A percentile compares a stretch with the other conserved stretches of the same genome.
phyloP scores from a whole-genome alignment of 164 flowering plant species.

The Vitis rotundifolia region DNA sequence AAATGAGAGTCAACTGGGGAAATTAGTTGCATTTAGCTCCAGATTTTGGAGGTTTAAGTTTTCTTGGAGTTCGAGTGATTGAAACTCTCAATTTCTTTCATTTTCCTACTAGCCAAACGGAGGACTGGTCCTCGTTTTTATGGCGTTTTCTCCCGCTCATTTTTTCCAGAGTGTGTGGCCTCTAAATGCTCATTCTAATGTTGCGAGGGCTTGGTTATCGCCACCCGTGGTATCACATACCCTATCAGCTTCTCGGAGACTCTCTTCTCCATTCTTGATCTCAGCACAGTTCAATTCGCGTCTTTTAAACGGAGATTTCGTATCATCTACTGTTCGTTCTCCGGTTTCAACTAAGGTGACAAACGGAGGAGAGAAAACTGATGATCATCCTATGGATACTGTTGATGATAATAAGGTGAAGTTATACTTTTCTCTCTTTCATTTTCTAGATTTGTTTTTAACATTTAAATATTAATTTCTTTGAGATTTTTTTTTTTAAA shows the following conservation, averaged over 20 bases:
- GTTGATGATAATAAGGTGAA: constrained; percentile 3
- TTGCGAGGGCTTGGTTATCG: too few species aligned
- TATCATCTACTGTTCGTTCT: neutral
- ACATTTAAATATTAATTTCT: too few species aligned
- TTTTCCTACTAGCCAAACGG: too few species aligned
- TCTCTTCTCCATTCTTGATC: neutral
- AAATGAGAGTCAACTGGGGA: too few species aligned
- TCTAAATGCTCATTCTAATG: neutral
- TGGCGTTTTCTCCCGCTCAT: constrained; percentile 4
- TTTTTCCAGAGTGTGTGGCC: neutral
- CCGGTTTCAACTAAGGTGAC: neutral
- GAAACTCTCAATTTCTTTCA: too few species aligned
- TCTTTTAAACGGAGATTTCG: neutral
- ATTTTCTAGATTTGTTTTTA: too few species aligned
- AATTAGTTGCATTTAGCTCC: too few species aligned
- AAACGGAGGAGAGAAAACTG: constrained; percentile 5
- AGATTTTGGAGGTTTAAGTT: too few species aligned
- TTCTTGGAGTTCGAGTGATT: too few species aligned
- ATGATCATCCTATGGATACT: constrained; percentile 4
- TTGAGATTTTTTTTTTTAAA: too few species aligned
- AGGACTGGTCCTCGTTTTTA: too few species aligned
- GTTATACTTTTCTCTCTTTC: too few species aligned
- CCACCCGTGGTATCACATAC: neutral
- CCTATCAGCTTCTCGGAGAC: neutral
- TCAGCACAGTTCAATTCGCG: neutral